Evolutionary conservation across 345 rosid genomes (phyloP).

Genomic region (Syzygium aromaticum): DNA sequence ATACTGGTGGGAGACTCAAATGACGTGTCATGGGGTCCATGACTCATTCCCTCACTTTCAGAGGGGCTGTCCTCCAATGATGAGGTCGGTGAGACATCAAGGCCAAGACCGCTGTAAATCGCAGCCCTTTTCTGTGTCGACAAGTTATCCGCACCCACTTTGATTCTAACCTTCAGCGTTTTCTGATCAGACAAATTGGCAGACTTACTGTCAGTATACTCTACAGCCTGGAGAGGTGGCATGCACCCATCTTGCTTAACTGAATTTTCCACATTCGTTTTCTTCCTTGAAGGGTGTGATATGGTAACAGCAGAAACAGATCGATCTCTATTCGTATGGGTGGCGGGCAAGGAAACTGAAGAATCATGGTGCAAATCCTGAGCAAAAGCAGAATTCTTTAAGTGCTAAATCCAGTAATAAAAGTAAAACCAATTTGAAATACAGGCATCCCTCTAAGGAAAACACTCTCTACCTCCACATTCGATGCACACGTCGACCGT

Average conservation of each 20-base stretch:
- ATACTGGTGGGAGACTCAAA: constrained; percentile 62
- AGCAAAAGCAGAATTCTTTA: constrained; percentile 7
- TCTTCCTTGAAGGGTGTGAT: constrained; percentile 25
- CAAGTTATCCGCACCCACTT: constrained; percentile 76
- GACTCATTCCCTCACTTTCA: constrained; percentile 55
- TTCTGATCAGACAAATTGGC: constrained; percentile 44
- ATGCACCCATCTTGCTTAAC: constrained; percentile 27
- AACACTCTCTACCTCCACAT: constrained; percentile 45
- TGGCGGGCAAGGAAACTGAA: constrained; percentile 25
- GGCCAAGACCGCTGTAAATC: constrained; percentile 63
- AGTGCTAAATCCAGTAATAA: constrained; percentile 5
- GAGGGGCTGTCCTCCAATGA: constrained; percentile 63
- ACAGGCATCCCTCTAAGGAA: background rate
- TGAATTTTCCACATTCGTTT: constrained; percentile 21
- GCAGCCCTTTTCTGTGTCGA: constrained; percentile 54
- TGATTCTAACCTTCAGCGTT: constrained; percentile 62
- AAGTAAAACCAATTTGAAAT: constrained; percentile 8
- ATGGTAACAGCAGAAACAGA: constrained; percentile 18
- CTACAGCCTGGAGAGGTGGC: constrained; percentile 25
- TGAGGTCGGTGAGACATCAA: constrained; percentile 66
- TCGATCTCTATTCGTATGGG: constrained; percentile 35
- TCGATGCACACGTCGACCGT: constrained; percentile 50
- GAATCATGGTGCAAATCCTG: constrained; percentile 43
- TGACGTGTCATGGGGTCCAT: constrained; percentile 29
- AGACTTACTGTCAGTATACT: constrained; percentile 30